These are phyloP conservation scores for Yamadazyma endophytica DNA, from an alignment of 805 yeast species.

Conservation along the genomic window DNA sequence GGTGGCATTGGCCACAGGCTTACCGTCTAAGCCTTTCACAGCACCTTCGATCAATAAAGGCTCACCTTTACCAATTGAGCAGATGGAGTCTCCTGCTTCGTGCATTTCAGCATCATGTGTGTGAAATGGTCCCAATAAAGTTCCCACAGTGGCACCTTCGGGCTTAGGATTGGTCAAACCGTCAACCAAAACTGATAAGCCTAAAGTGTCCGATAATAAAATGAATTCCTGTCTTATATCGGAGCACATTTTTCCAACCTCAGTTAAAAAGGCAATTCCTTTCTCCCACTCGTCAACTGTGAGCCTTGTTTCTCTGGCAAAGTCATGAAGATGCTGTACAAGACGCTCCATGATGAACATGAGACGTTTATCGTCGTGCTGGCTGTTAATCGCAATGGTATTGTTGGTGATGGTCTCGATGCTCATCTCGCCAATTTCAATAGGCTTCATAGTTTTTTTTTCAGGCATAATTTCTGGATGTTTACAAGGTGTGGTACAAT, in stretches of 20 bases:
- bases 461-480: slow-evolving; percentile 4
- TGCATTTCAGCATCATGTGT: slow-evolving; percentile 18
- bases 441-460: slow-evolving; percentile 1
- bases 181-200: slow-evolving; percentile 18
- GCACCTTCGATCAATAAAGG: slow-evolving; percentile 18
- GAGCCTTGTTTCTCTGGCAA: slow-evolving; percentile 17
- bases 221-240: slow-evolving; percentile 19
- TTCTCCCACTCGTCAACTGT: slow-evolving; percentile 17
- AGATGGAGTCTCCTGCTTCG: slow-evolving; percentile 13
- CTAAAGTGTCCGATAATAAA: slow-evolving; percentile 16
- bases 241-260: slow-evolving; percentile 16
- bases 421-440: slow-evolving; percentile 11
- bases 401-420: slow-evolving; percentile 17
- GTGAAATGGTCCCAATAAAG: slow-evolving; percentile 19
- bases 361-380: slow-evolving; percentile 9
- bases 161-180: slow-evolving; percentile 19
- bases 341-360: slow-evolving; percentile 10
- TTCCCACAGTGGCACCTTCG: slow-evolving; percentile 16
- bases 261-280: slow-evolving; percentile 16
- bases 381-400: slow-evolving; percentile 16
- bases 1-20: slow-evolving; percentile 15
- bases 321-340: slow-evolving; percentile 17
- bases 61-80: slow-evolving; percentile 17
- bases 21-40: slow-evolving; percentile 13
- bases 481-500: slow-evolving; percentile 1